These are phyloP conservation scores for Ophiostoma montium DNA, from an alignment of 2,329 filamentous ascomycete species.

Conservation along the genomic window DNA sequence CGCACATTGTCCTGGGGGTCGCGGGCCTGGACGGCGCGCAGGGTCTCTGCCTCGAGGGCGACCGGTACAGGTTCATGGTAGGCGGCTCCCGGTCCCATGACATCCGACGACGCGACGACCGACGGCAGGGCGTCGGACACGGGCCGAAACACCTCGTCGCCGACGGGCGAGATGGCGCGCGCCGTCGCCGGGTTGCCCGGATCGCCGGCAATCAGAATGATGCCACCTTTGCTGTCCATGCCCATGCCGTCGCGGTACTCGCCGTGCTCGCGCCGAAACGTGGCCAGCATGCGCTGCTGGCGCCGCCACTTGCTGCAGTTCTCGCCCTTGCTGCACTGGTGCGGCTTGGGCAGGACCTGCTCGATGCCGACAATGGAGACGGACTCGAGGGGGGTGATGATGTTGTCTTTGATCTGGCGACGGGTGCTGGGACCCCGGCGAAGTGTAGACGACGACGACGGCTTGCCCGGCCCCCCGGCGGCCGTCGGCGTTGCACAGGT, in stretches of 20 bases:
- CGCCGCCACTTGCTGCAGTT: slow-evolving; percentile 71
- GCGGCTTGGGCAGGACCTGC: slow-evolving; percentile 71
- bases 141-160: slow-evolving; percentile 45
- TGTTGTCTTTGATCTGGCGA: slow-evolving; percentile 32
- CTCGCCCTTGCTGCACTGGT: slow-evolving; percentile 75
- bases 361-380: slow-evolving; percentile 88
- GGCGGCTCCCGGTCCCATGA: slow-evolving; percentile 53
- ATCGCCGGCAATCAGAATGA: slow-evolving; percentile 64
- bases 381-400: slow-evolving; percentile 69
- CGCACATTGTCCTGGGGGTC: slow-evolving; percentile 89
- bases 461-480: no score
- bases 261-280: slow-evolving; percentile 60
- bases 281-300: slow-evolving; percentile 63
- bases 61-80: no score
- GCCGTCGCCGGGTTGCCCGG: slow-evolving; percentile 62
- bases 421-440: slow-evolving; percentile 28
- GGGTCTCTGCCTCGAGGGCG: slow-evolving; percentile 57
- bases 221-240: slow-evolving; percentile 42
- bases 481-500: slow-evolving; percentile 9
- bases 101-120: slow-evolving; percentile 79
- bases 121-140: slow-evolving; percentile 66
- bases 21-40: slow-evolving; percentile 53
- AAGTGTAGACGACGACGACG: slow-evolving; percentile 19
- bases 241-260: slow-evolving; percentile 27
- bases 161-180: slow-evolving; percentile 32